These are phyloP conservation scores for Primulina eburnea DNA, from an alignment of 257 asterid species.

Conservation along the genomic window DNA sequence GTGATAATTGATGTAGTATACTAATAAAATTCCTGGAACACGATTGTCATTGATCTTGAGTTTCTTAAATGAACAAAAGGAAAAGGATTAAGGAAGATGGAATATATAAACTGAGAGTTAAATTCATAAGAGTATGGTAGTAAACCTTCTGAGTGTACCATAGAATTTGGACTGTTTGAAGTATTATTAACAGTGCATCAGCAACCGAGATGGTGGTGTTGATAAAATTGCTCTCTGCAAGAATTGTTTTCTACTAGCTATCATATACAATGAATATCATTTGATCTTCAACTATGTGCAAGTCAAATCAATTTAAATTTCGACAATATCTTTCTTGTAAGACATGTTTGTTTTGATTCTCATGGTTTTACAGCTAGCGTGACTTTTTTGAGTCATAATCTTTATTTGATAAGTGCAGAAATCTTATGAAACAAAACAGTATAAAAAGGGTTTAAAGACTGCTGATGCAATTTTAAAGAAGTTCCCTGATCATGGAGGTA, in stretches of 20 bases:
- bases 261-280: neutral
- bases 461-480: constrained; percentile 93
- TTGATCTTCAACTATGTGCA: constrained; percentile 5
- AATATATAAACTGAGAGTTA: neutral
- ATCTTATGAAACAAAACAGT: constrained; percentile 96
- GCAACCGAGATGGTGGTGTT: constrained; percentile 1
- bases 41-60: neutral
- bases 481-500: constrained; percentile 99
- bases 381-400: constrained; percentile 16
- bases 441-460: constrained; percentile 95
- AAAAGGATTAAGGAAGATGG: no score
- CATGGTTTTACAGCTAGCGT: constrained; percentile 1
- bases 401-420: constrained; percentile 49
- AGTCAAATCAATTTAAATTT: neutral
- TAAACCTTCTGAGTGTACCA: constrained; percentile 4
- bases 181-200: neutral
- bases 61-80: neutral
- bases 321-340: neutral
- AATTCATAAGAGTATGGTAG: neutral
- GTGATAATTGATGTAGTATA: no score
- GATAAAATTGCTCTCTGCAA: neutral
- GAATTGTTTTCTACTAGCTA: constrained; percentile 1
- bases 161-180: constrained; percentile 13
- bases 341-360: constrained; percentile 6
- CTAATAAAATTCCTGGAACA: no score